Base-by-base conservation (phyloP, 257 asterid species). In the Cordia subcordata region DNA sequence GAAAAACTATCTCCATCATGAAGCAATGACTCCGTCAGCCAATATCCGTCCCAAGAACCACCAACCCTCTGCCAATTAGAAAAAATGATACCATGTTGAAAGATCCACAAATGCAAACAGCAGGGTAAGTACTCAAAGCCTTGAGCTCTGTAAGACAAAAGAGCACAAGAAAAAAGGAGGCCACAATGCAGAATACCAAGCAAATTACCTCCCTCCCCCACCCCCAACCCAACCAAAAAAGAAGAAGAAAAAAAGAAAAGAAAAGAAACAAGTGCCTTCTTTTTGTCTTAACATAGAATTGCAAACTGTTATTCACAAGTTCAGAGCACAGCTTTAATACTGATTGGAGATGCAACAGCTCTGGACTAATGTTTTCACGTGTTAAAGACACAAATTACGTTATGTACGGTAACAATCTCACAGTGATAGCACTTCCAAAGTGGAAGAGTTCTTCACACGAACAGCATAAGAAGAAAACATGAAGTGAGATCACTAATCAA, bases 21-120 rank as follows among this genome's bases (percentile, higher is more conserved):
- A 61, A 91, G 95, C 42, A 91, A 55, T 5, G 96, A 85, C 64
- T 88, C 96, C 0, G 94, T 88, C 67, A 91, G 86, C 98, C 98
- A 91, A 71, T 85, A 91, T 17, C 96, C 98, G 70, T 91, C 98
- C 98, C 96, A 91, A 15, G 87, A 83, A 63, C 98, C 98, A 3
- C 98, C 96, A 49, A 91, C 94, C 52, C 88, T 80, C 95, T 90
- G 83, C 65, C 62, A 72, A 38, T 47, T 27, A 13, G 22, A 57
- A 57, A 54, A 38, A 32, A 58, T 35, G 8, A 14, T 65, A 49
- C 61, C 53, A 57, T 45, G 46, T 33, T 64, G 35, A 9, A 40
- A 5, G 32, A 0, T n/a, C n/a, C 56, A 19, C 15, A n/a, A 61
- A 46, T 39, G 49, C 19, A 14, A 21, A 58, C 35, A 50, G 58